These are phyloP conservation scores for Chaetomiaceae sp. DNA, from an alignment of 2,329 filamentous ascomycete species.

Conservation along the genomic window DNA sequence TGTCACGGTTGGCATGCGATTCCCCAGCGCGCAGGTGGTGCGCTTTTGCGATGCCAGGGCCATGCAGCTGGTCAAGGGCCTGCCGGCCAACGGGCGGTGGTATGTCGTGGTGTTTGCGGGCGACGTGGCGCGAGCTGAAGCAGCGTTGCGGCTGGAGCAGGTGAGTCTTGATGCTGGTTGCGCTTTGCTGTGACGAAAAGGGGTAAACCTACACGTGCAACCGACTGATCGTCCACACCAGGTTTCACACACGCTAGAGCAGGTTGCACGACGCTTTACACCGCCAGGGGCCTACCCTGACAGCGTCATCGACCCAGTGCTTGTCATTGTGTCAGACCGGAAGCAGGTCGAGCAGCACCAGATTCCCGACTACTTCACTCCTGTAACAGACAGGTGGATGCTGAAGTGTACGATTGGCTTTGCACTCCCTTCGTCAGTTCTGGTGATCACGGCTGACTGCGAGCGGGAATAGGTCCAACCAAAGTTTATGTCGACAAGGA, in stretches of 20 bases:
- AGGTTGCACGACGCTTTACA: constrained; percentile 28
- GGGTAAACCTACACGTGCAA: too few species aligned
- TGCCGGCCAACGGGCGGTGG: constrained; percentile 42
- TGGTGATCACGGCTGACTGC: not conserved
- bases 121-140: constrained; percentile 35
- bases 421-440: too few species aligned
- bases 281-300: constrained; percentile 39
- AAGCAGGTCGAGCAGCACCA: constrained; percentile 42
- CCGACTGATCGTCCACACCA: too few species aligned
- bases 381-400: constrained; percentile 47
- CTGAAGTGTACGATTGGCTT: constrained; percentile 49
- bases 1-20: constrained; percentile 44
- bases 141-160: constrained; percentile 24
- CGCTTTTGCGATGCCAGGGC: constrained; percentile 54
- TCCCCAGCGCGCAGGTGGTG: constrained; percentile 53
- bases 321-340: constrained; percentile 47
- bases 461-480: constrained; percentile 42
- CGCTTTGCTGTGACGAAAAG: too few species aligned
- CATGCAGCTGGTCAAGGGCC: constrained; percentile 44
- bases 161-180: constrained; percentile 14
- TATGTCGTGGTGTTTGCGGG: constrained; percentile 50
- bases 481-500: constrained; percentile 54
- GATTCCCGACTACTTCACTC: constrained; percentile 52
- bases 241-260: constrained; percentile 17
- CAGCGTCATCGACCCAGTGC: constrained; percentile 50